Conservation (phyloP, 495 filamentous ascomycete genomes). For the Neurospora sp. region DNA sequence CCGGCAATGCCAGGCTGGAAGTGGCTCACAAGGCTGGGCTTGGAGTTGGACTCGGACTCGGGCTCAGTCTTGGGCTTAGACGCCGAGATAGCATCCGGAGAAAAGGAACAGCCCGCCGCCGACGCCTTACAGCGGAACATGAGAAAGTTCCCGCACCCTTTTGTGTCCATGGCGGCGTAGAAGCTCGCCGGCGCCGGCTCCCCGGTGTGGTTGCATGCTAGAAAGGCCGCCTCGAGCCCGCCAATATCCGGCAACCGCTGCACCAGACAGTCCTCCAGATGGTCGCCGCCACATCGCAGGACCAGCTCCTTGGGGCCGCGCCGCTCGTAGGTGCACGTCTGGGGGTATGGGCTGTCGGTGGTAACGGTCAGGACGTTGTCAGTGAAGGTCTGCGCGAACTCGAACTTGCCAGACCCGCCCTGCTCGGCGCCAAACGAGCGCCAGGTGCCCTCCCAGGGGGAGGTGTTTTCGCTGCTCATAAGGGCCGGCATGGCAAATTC, state of each 20-base stretch:
- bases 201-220: slow-evolving; percentile 1
- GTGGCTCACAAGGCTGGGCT: neutral
- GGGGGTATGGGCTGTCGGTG: slow-evolving; percentile 1
- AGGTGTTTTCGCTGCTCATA: neutral
- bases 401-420: slow-evolving; percentile 1
- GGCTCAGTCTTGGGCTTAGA: neutral
- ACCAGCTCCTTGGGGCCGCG: neutral
- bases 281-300: neutral
- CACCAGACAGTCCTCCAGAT: slow-evolving; percentile 1
- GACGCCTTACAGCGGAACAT: slow-evolving; percentile 2
- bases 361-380: neutral
- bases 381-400: slow-evolving; percentile 2
- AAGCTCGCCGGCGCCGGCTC: neutral
- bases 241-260: neutral
- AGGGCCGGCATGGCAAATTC: neutral
- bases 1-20: slow-evolving; percentile 2
- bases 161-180: slow-evolving; percentile 1
- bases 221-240: slow-evolving; percentile 1
- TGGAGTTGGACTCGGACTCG: neutral
- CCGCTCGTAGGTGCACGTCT: neutral
- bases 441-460: slow-evolving; percentile 1
- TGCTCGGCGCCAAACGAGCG: slow-evolving; percentile 2
- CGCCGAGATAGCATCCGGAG: neutral
- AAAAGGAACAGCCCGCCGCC: neutral
- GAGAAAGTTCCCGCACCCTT: neutral